Evolutionary conservation across 768 basidiomycete species (phyloP).

Genomic region (Pulveroboletus sp.): DNA sequence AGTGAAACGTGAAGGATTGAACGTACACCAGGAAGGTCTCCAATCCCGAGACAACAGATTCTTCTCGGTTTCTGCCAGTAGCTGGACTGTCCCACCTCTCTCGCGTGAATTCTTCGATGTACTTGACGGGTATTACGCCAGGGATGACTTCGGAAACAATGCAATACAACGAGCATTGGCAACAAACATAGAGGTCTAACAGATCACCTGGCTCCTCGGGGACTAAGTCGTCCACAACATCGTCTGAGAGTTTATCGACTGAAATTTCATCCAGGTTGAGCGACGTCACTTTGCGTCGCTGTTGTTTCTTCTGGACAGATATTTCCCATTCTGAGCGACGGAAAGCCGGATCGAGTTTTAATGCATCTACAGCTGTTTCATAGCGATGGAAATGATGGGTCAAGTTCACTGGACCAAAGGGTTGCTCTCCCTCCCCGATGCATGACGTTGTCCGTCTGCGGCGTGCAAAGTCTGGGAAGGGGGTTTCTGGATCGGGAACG

Average conservation of each 20-base stretch:
- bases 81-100: constrained; percentile 60
- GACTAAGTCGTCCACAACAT: constrained; percentile 28
- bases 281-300: constrained; percentile 46
- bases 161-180: constrained; percentile 75
- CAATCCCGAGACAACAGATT: constrained; percentile 50
- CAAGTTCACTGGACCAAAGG: constrained; percentile 45
- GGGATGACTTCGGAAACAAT: constrained; percentile 66
- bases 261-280: constrained; percentile 30
- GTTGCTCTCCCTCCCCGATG: constrained; percentile 44
- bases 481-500: constrained; percentile 33
- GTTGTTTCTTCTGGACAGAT: constrained; percentile 47
- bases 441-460: constrained; percentile 50
- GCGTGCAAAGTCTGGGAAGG: constrained; percentile 53
- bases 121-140: constrained; percentile 61
- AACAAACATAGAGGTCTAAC: constrained; percentile 78
- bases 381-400: constrained; percentile 85
- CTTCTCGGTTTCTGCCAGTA: constrained; percentile 48
- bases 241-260: constrained; percentile 23
- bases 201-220: constrained; percentile 45
- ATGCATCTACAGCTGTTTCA: constrained; percentile 62
- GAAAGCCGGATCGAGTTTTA: constrained; percentile 58
- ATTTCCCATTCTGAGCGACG: constrained; percentile 57
- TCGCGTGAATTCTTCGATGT: constrained; percentile 56
- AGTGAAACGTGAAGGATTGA: background rate
- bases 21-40: constrained; percentile 68